These are phyloP conservation scores for Lactarius hengduanensis DNA, from an alignment of 768 basidiomycete genomes.

Conservation along the genomic window DNA sequence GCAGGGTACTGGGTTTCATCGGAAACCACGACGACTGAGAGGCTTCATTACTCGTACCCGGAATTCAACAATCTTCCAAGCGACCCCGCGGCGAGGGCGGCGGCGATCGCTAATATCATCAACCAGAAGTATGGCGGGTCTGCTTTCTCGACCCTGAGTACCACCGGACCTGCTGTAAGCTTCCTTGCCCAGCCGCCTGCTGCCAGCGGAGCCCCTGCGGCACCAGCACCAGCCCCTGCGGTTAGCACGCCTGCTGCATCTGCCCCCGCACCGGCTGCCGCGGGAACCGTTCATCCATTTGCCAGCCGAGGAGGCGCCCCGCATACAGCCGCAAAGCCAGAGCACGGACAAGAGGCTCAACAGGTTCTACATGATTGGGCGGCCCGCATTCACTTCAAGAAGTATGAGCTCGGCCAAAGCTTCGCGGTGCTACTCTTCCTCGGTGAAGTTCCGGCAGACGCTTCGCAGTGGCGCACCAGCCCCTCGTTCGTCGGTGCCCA, in stretches of 20 bases:
- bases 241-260: neutral
- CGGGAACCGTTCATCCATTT: neutral
- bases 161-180: constrained; percentile 19
- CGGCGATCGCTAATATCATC: constrained; percentile 38
- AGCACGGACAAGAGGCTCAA: neutral
- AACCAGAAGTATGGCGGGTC: constrained; percentile 39
- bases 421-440: constrained; percentile 51
- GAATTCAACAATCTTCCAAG: constrained; percentile 45
- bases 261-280: neutral
- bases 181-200: constrained; percentile 13
- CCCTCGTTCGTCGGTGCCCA: constrained; percentile 45
- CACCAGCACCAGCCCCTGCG: neutral
- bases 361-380: constrained; percentile 40
- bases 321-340: neutral
- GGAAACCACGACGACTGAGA: constrained; percentile 33
- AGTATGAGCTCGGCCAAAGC: constrained; percentile 44
- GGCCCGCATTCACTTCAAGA: constrained; percentile 42
- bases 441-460: constrained; percentile 41
- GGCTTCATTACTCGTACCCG: constrained; percentile 49
- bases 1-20: constrained; percentile 43
- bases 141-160: neutral
- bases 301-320: constrained; percentile 6
- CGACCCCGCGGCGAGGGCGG: constrained; percentile 33
- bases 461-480: constrained; percentile 39
- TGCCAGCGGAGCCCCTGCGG: neutral